Conservation (phyloP, 805 yeast species). For the Lachancea thermotolerans region DNA sequence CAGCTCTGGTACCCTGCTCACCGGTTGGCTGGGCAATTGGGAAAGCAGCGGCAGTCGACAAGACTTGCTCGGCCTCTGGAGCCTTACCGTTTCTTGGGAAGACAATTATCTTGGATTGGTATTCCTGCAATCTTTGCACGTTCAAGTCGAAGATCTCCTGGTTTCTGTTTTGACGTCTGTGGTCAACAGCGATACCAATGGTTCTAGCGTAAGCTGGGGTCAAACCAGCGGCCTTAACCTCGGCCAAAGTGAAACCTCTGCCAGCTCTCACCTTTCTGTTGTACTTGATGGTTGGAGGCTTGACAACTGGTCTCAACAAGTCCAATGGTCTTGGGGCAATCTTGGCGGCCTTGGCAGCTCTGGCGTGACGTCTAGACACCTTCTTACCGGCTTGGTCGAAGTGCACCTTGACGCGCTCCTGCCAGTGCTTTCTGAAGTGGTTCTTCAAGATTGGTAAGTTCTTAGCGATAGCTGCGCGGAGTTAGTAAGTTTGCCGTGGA, state of each 20-base stretch:
- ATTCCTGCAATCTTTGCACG: constrained; percentile 94
- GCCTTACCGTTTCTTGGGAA: constrained; percentile 89
- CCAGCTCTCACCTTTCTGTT: constrained; percentile 99
- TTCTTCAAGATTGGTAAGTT: constrained; percentile 98
- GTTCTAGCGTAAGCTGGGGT: constrained; percentile 95
- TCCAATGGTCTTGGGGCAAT: constrained; percentile 98
- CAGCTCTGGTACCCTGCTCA: constrained; percentile 84
- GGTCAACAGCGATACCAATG: constrained; percentile 97
- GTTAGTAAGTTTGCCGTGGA: background rate
- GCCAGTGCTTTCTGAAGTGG: constrained; percentile 99
- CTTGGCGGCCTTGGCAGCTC: constrained; percentile 89
- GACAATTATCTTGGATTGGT: constrained; percentile 90
- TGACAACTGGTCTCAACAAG: constrained; percentile 92
- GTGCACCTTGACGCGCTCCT: constrained; percentile 98
- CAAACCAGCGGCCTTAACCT: constrained; percentile 95
- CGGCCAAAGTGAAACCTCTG: constrained; percentile 98
- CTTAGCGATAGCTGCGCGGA: constrained; percentile 83
- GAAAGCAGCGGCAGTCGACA: constrained; percentile 72
- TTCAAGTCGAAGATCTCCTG: constrained; percentile 91
- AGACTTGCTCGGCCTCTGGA: constrained; percentile 72
- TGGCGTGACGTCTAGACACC: constrained; percentile 91
- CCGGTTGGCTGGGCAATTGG: constrained; percentile 78
- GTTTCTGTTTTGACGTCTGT: constrained; percentile 98
- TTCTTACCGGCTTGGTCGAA: constrained; percentile 99
- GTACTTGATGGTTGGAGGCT: constrained; percentile 98